Base-by-base conservation (phyloP, 2,329 filamentous ascomycete species). In the Stagonosporopsis vannaccii region DNA sequence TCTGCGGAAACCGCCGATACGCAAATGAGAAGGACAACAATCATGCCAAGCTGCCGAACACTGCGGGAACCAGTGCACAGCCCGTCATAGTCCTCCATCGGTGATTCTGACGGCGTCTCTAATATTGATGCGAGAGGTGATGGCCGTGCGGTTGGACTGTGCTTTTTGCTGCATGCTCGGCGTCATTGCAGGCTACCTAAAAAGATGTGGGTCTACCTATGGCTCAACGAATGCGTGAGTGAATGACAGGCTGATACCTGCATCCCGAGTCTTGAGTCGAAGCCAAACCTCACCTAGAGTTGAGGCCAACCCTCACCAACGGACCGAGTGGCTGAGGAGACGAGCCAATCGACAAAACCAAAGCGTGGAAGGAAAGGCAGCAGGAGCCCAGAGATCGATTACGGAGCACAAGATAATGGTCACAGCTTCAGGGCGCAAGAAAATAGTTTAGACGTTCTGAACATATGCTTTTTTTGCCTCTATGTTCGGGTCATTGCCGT, bases 391-490 rank as follows among this genome's bases (percentile, higher is more conserved):
- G 20, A 41, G 19, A 1, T 13, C 8, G 6, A 9, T 23, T 23
- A 28, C 23, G 30, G 20, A 19, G 15, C 22, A 39, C 43, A 42
- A 56, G 30, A 43, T 43, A 30, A 32, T 43, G 0, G 17, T 13
- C 36, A 43, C 41, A 43, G 47, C 48, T 2, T 56, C 12, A 8
- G 22, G 19, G 32, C 39, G 13, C 17, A 36, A 22, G 19, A 22
- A 11, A 11, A 36, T 9, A 36, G n/a, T 46, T 61, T 62, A 60
- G 63, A 62, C 65, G 58, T 61, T 56, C 65, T 65, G 60, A 66
- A 68, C 64, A 65, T 63, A 58, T 62, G 62, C 63, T 63, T 66
- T 70, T 69, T 67, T 66, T 59, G 58, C 64, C 60, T 65, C 60
- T 58, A 55, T 67, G 65, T 62, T 56, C 52, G 63, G 61, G 63